Percentiles rank a stretch among this genome's conserved stretches.
Conservation (phyloP, 139 green algal genomes). For the Edaphochlamys debaryana region DNA sequence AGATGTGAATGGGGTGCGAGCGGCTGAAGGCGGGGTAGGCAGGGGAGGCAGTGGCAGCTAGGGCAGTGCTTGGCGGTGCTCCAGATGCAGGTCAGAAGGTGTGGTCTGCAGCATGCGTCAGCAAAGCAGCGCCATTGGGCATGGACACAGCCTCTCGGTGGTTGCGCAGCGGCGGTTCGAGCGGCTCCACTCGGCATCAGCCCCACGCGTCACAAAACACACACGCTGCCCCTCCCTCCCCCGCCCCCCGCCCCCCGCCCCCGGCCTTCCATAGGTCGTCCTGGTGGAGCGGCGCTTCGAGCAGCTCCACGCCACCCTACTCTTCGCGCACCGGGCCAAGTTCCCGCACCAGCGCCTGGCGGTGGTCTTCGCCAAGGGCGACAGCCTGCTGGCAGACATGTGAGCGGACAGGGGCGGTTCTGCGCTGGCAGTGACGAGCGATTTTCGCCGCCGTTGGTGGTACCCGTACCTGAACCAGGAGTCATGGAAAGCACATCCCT, state of each 20-base stretch:
- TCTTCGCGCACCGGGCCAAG: not conserved
- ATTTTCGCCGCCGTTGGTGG: not conserved
- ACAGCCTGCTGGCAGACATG: not conserved
- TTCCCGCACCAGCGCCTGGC: slow-evolving; percentile 3
- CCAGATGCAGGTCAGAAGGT: no score
- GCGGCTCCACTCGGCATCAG: no score
- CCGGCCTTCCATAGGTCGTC: not conserved
- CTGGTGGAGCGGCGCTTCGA: slow-evolving; percentile 10
- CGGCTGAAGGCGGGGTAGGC: no score
- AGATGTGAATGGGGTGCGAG: no score
- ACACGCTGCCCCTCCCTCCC: not conserved
- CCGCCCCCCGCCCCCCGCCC: not conserved
- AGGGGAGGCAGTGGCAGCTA: no score
- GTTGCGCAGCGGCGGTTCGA: no score
- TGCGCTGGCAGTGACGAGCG: not conserved
- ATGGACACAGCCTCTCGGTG: no score
- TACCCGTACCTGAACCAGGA: no score
- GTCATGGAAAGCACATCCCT: no score
- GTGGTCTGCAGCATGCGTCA: no score
- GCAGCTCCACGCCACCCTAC: not conserved
- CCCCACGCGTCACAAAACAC: no score
- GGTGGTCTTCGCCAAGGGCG: slow-evolving; percentile 8
- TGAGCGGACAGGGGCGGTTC: not conserved
- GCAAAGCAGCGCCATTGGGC: no score
- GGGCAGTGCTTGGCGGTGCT: not conserved